Evolutionary conservation across 1,139 yeast genomes (phyloP), one percentile per base, ranked within the genome.

Genomic region (Schwanniomyces etchellsii): DNA sequence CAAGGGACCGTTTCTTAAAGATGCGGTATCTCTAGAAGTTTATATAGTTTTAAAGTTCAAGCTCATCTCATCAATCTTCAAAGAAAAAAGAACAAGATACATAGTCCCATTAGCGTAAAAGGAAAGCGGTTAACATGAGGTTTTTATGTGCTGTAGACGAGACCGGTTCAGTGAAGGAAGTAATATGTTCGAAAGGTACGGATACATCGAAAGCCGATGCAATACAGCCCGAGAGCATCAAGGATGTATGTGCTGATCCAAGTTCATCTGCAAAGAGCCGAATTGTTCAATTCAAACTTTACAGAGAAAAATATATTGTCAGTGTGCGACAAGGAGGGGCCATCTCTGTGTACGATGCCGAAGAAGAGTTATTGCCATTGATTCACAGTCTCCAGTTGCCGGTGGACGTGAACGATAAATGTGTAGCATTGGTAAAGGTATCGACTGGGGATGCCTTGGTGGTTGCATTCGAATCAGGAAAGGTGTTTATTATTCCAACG

Each of bases 121-220:
- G n/a, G n/a, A n/a, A n/a, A n/a, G n/a, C n/a, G n/a, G n/a, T 18
- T 7, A 18, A 12, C 14, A 76, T 76, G 82, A 74, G 64, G 52
- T 45, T 75, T 23, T 43, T 76, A 32, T 76, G 60, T 2, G 58
- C 80, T 13, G 64, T 78, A 3, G 78, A 74, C 39, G 81, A 76
- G 42, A 65, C 71, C 1, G 81, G 81, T 2, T 56, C 67, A 5
- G 48, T 74, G 27, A 76, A 75, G 48, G 83, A 78, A 46, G 60
- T 80, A 9, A 46, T 63, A 4, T 80, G 81, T 42, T 48, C 57
- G 22, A 60, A 65, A 34, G 86, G 86, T 0, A 77, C 85, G 0
- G 86, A 82, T 44, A 81, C 89, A 4, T 79, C 89, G 4, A 64
- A 65, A 31, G 73, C 75, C 45, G 71, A 67, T 30, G 78, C 74